These are phyloP conservation scores for Trichosanthes cucumerina DNA, from an alignment of 306 rosid species.

Conservation along the genomic window DNA sequence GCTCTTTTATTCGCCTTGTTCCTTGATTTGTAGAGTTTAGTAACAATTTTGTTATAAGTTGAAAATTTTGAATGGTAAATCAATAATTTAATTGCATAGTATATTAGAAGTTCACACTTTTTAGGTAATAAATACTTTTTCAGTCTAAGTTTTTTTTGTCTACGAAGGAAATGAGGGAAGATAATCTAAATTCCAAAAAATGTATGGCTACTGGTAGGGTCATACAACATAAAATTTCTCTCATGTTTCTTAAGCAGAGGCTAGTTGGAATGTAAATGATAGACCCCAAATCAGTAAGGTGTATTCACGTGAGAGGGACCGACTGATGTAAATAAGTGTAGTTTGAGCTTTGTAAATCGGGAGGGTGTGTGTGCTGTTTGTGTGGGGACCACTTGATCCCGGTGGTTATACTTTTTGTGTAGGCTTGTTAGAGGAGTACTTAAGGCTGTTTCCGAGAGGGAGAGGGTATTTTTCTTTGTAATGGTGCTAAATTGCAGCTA, in stretches of 20 bases:
- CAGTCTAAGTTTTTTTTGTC: neutral
- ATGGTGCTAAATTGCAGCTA: no score
- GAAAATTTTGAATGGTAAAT: neutral
- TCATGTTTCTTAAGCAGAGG: conserved; percentile 78
- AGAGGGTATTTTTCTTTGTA: no score
- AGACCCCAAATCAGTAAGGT: no score
- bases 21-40: neutral
- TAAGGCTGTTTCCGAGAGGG: no score
- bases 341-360: no score
- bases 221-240: conserved; percentile 40
- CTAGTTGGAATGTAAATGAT: conserved; percentile 43
- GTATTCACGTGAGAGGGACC: no score
- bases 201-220: conserved; percentile 30
- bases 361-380: no score
- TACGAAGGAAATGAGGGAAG: neutral
- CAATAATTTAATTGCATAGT: neutral
- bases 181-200: neutral
- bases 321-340: no score
- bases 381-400: no score
- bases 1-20: neutral
- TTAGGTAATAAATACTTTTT: neutral
- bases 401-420: no score
- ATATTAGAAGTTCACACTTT: neutral
- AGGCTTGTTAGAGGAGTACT: no score
- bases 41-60: neutral